A percentile compares a stretch with the other conserved stretches of the same genome.
Evolutionary conservation across 495 filamentous ascomycete species (phyloP).

Genomic region (Friedmanniomyces simplex): DNA sequence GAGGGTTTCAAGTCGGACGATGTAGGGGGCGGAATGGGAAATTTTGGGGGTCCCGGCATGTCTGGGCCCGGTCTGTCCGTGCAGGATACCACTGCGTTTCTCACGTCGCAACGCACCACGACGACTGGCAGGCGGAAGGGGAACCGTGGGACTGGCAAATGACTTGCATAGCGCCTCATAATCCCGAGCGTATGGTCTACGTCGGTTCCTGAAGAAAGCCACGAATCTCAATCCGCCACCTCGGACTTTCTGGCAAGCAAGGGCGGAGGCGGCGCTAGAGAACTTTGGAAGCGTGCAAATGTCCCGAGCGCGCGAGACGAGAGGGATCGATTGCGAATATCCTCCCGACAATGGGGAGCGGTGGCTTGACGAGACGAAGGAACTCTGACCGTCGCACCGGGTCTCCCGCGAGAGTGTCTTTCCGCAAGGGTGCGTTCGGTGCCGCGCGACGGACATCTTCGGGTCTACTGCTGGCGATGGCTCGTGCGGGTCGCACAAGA

Average conservation of each 20-base stretch:
- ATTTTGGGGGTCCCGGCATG: background rate
- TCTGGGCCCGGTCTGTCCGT: background rate
- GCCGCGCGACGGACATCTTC: constrained; percentile 1
- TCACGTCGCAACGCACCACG: background rate
- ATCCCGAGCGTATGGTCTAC: background rate
- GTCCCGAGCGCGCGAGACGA: background rate
- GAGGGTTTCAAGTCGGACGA: constrained; percentile 36
- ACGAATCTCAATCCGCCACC: background rate
- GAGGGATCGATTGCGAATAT: background rate
- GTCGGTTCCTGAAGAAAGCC: background rate
- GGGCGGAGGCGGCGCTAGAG: background rate
- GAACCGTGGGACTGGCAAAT: constrained; percentile 8
- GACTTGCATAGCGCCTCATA: constrained; percentile 11
- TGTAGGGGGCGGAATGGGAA: no score
- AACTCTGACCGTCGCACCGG: constrained; percentile 1
- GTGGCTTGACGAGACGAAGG: background rate
- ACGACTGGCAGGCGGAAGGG: constrained; percentile 12
- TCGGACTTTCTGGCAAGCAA: background rate
- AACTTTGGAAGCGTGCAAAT: background rate
- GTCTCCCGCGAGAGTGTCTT: background rate
- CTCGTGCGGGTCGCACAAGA: no score
- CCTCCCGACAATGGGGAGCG: background rate
- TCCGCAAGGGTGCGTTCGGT: background rate
- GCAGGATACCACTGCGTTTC: background rate
- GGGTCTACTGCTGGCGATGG: background rate